phyloP scores from a whole-genome alignment of 441 rosid genomes.

The Raphanus hybrid region DNA sequence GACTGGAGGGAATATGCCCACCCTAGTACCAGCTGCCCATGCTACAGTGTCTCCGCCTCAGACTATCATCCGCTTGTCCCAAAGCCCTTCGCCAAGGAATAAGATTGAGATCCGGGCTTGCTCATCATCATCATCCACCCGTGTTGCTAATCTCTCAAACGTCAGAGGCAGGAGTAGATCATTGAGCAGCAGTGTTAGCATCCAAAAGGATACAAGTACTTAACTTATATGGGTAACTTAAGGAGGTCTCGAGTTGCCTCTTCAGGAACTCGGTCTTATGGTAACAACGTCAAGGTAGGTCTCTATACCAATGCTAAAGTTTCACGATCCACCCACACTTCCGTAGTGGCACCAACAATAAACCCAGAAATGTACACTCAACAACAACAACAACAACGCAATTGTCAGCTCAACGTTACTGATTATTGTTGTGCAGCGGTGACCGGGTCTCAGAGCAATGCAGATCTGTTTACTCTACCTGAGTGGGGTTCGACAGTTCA shows the following conservation, averaged over 20 bases:
- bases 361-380: slow-evolving; percentile 14
- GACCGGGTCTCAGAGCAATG: slow-evolving; percentile 23
- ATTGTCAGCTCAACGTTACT: background rate
- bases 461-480: slow-evolving; percentile 28
- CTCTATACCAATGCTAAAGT: slow-evolving; percentile 31
- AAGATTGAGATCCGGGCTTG: slow-evolving; percentile 49
- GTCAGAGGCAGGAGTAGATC: slow-evolving; percentile 36
- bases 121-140: slow-evolving; percentile 10
- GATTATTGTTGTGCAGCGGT: background rate
- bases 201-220: slow-evolving; percentile 45
- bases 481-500: slow-evolving; percentile 32
- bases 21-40: background rate
- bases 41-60: background rate
- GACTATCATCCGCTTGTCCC: slow-evolving; percentile 21
- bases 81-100: slow-evolving; percentile 30
- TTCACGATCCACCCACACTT: slow-evolving; percentile 32
- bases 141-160: slow-evolving; percentile 35
- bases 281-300: slow-evolving; percentile 12
- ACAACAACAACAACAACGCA: slow-evolving; percentile 11
- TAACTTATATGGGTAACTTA: slow-evolving; percentile 22
- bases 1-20: slow-evolving; percentile 37
- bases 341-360: slow-evolving; percentile 28
- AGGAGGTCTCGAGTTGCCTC: slow-evolving; percentile 29
- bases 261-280: slow-evolving; percentile 37
- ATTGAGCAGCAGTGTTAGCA: slow-evolving; percentile 18